These are phyloP conservation scores for Ogataea nakhonphanomensis DNA, from an alignment of 805 yeast species.

Conservation along the genomic window DNA sequence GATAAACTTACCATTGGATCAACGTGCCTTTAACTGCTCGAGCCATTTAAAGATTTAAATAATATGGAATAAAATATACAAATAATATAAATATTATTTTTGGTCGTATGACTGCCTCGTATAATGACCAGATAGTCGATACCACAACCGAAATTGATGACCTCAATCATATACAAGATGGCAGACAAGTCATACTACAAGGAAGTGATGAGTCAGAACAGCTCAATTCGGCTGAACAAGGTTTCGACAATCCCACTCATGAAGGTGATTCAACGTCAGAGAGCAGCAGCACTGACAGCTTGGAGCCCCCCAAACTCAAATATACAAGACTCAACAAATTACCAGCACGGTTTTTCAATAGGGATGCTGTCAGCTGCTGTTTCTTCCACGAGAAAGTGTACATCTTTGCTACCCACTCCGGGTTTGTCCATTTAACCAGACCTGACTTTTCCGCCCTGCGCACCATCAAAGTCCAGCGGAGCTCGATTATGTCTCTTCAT, in stretches of 20 bases:
- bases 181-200: no score
- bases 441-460: constrained; percentile 60
- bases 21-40: constrained; percentile 55
- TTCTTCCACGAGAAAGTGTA: constrained; percentile 56
- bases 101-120: constrained; percentile 2
- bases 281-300: neutral
- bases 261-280: neutral
- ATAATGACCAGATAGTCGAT: constrained; percentile 25
- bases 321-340: constrained; percentile 67
- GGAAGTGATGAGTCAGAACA: no score
- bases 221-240: no score
- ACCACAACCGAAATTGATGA: constrained; percentile 18
- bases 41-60: constrained; percentile 34
- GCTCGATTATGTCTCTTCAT: constrained; percentile 72
- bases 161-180: no score
- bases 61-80: neutral
- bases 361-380: constrained; percentile 77
- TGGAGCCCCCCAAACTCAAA: constrained; percentile 68
- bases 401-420: constrained; percentile 88
- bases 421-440: constrained; percentile 65
- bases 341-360: constrained; percentile 65
- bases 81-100: neutral
- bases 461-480: constrained; percentile 78
- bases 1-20: constrained; percentile 38
- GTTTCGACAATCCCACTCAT: no score